Evolutionary conservation across 2,329 filamentous ascomycete species (phyloP).

Genomic region (Colletotrichum kahawae): DNA sequence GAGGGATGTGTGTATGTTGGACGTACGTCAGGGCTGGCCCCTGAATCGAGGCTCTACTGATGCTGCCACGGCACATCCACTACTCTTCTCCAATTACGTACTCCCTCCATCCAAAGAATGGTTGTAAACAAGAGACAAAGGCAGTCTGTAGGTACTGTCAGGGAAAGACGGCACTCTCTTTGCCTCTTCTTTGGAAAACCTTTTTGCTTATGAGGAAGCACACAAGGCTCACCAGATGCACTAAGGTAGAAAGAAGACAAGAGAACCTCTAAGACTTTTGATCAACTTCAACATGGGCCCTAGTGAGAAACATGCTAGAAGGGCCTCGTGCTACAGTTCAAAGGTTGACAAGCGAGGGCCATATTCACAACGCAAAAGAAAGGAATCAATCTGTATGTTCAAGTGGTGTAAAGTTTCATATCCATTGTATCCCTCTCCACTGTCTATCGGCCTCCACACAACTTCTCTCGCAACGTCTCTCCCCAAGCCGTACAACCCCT

Average conservation of each 20-base stretch:
- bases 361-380: not conserved
- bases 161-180: not conserved
- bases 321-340: not conserved
- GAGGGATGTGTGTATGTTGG: not conserved
- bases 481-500: not conserved
- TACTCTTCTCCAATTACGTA: not conserved
- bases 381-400: not conserved
- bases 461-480: constrained; percentile 8
- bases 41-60: no score
- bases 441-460: constrained; percentile 22
- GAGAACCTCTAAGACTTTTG: not conserved
- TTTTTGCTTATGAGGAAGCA: not conserved
- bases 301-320: not conserved
- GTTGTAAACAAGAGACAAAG: not conserved
- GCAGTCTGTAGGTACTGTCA: no score
- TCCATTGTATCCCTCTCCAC: constrained; percentile 21
- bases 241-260: not conserved
- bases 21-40: not conserved
- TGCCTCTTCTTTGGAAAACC: not conserved
- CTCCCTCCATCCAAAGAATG: not conserved
- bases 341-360: not conserved
- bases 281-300: not conserved
- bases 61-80: no score
- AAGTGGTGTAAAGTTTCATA: constrained; percentile 18
- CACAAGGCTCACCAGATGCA: not conserved